phyloP scores from a whole-genome alignment of 257 asterid genomes.

The Hygrophila difformis region DNA sequence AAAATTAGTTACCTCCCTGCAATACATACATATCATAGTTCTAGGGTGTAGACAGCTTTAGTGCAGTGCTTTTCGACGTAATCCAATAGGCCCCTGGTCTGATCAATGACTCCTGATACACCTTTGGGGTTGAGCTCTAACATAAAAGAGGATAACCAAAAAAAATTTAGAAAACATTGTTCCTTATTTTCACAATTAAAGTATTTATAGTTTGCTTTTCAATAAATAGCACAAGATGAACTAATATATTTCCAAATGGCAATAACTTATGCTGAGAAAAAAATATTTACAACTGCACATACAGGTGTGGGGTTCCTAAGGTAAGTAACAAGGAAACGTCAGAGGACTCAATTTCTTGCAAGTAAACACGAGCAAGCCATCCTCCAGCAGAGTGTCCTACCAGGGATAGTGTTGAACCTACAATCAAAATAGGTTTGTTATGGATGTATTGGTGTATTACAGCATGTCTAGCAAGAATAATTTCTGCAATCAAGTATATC shows the following conservation, averaged over 20 bases:
- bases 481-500: too few relatives aligned
- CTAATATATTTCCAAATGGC: too few relatives aligned
- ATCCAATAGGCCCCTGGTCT: conserved; percentile 87
- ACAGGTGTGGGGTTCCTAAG: conserved; percentile 95
- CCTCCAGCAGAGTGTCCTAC: conserved; percentile 98
- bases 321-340: conserved; percentile 67
- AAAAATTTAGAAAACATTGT: too few relatives aligned
- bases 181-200: too few relatives aligned
- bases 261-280: too few relatives aligned
- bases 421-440: conserved; percentile 25
- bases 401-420: conserved; percentile 68
- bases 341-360: conserved; percentile 67
- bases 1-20: conserved; percentile 69
- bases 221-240: too few relatives aligned
- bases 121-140: conserved; percentile 92
- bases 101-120: conserved; percentile 84
- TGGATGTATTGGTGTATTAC: conserved; percentile 11
- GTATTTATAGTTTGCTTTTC: too few relatives aligned
- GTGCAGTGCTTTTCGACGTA: conserved; percentile 73
- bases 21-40: conserved; percentile 79
- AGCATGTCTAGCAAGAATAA: background rate
- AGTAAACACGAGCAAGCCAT: conserved; percentile 88
- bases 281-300: too few relatives aligned
- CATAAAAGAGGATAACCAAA: too few relatives aligned
- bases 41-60: conserved; percentile 71